Evolutionary conservation across 2,329 filamentous ascomycete genomes (phyloP).

Genomic region (Claviceps quebecensis): DNA sequence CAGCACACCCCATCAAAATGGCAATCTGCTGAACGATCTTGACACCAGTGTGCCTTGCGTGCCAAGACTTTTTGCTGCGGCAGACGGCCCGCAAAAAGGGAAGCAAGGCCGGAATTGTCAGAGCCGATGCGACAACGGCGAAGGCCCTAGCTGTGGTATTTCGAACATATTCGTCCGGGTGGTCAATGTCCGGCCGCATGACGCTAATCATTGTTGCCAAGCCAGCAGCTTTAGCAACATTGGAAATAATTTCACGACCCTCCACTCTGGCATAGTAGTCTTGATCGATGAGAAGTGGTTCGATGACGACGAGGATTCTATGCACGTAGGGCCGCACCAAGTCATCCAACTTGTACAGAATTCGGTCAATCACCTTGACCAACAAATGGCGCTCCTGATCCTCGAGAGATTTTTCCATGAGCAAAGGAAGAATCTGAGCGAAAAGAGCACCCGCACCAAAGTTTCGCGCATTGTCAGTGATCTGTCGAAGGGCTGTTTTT

Average conservation of each 20-base stretch:
- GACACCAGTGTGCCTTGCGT: constrained; percentile 91
- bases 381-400: constrained; percentile 96
- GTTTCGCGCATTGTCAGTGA: constrained; percentile 92
- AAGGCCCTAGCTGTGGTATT: constrained; percentile 97
- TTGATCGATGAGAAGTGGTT: constrained; percentile 96
- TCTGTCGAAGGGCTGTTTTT: constrained; percentile 91
- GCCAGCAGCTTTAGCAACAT: constrained; percentile 90
- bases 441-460: constrained; percentile 91
- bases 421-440: constrained; percentile 88
- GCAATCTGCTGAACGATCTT: constrained; percentile 99
- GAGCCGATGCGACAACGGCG: constrained; percentile 87
- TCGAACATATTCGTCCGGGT: constrained; percentile 94
- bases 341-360: constrained; percentile 96
- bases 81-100: constrained; percentile 94
- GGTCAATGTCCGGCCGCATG: constrained; percentile 97
- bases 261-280: constrained; percentile 98
- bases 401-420: constrained; percentile 97
- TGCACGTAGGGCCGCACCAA: constrained; percentile 92
- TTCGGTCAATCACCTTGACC: constrained; percentile 97
- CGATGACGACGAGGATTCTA: constrained; percentile 97
- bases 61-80: constrained; percentile 97
- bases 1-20: constrained; percentile 95
- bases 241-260: constrained; percentile 96
- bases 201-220: constrained; percentile 98
- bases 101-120: constrained; percentile 87